These are phyloP conservation scores for Penicillium sp. DNA, from an alignment of 2,329 filamentous ascomycete species.

Conservation along the genomic window DNA sequence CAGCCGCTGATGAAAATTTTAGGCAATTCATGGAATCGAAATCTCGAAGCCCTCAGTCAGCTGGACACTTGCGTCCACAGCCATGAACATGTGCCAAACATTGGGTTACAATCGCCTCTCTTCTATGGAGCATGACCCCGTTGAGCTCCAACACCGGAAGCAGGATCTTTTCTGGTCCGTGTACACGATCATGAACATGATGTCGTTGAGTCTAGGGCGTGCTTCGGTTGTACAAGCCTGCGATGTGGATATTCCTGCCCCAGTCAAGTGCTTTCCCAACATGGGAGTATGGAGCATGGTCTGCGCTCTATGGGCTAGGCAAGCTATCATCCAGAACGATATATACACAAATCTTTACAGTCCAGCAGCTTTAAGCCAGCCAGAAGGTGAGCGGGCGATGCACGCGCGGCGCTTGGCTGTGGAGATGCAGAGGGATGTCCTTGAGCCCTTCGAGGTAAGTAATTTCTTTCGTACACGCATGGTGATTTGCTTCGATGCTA, in stretches of 20 bases:
- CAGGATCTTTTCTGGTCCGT: conserved; percentile 58
- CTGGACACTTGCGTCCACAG: conserved; percentile 63
- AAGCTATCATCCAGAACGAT: conserved; percentile 59
- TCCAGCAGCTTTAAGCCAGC: conserved; percentile 31
- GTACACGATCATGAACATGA: conserved; percentile 60
- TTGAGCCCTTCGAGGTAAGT: conserved; percentile 34
- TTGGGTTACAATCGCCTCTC: conserved; percentile 58
- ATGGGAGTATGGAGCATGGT: conserved; percentile 47
- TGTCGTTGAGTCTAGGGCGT: conserved; percentile 62
- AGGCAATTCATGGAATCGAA: conserved; percentile 65
- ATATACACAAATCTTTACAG: conserved; percentile 62
- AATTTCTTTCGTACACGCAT: background rate
- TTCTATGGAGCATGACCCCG: conserved; percentile 29
- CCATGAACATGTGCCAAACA: conserved; percentile 62
- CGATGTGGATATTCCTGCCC: conserved; percentile 55
- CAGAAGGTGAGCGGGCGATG: conserved; percentile 27
- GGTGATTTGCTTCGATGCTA: background rate
- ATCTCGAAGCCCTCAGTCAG: conserved; percentile 63
- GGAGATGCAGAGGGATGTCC: conserved; percentile 31
- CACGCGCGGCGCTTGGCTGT: conserved; percentile 32
- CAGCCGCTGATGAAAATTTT: conserved; percentile 7
- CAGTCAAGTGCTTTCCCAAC: conserved; percentile 12
- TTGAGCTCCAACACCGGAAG: conserved; percentile 32
- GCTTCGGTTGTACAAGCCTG: conserved; percentile 61
- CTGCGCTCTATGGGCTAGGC: conserved; percentile 57